A percentile compares a stretch with the other conserved stretches of the same genome.
These are phyloP conservation scores for Plasmodium cynomolgi DNA, from an alignment of 169 alveolate genomes.

Conservation along the genomic window DNA sequence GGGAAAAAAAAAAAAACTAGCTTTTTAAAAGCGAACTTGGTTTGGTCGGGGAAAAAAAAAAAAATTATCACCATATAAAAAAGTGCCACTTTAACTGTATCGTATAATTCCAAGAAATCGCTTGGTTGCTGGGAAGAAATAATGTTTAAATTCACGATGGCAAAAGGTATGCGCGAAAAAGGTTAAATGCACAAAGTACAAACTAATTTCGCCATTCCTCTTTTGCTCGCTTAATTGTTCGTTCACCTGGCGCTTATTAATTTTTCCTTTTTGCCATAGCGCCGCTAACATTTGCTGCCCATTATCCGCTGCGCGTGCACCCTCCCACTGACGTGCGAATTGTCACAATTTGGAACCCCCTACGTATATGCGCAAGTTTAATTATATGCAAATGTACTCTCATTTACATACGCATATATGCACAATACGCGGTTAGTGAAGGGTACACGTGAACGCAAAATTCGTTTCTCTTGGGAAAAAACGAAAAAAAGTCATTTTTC, in stretches of 20 bases:
- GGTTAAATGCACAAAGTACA: background rate
- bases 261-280: background rate
- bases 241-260: background rate
- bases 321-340: background rate
- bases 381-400: background rate
- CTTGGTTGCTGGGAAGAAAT: background rate
- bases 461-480: background rate
- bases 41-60: background rate
- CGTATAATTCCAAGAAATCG: background rate
- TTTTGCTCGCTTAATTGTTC: background rate
- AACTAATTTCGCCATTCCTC: background rate
- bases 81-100: background rate
- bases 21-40: background rate
- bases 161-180: background rate
- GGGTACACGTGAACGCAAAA: background rate
- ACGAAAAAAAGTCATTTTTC: background rate
- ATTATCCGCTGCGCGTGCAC: background rate
- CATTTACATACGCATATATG: background rate
- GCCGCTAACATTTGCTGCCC: background rate
- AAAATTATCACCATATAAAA: background rate
- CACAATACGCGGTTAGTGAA: background rate
- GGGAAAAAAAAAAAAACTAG: background rate
- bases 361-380: slow-evolving; percentile 2
- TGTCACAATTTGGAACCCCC: background rate
- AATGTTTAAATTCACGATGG: background rate